Conservation (phyloP, 768 basidiomycete genomes). For the Phylloporus arenicola region DNA sequence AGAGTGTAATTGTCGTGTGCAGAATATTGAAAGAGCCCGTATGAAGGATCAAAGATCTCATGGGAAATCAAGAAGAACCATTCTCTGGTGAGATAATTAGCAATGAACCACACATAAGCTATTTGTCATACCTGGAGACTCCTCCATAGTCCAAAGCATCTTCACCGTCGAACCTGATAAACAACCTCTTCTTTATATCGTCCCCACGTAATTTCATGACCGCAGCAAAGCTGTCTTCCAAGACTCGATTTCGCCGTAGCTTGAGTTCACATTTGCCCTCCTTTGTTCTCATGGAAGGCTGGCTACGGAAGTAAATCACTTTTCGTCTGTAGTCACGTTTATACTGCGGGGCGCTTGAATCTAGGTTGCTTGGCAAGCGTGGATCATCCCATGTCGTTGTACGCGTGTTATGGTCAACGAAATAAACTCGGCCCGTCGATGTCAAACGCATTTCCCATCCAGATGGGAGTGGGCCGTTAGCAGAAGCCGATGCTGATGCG, state of each 20-base stretch:
- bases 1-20: constrained; percentile 77
- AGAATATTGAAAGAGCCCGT: constrained; percentile 79
- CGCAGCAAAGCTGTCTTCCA: constrained; percentile 83
- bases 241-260: constrained; percentile 69
- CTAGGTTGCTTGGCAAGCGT: constrained; percentile 72
- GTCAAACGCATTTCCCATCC: constrained; percentile 97
- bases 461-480: constrained; percentile 74
- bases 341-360: constrained; percentile 90
- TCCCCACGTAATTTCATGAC: constrained; percentile 76
- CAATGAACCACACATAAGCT: not conserved
- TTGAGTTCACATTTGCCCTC: constrained; percentile 86
- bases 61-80: constrained; percentile 86
- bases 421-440: constrained; percentile 79
- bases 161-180: constrained; percentile 75
- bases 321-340: constrained; percentile 91
- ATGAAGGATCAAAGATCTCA: constrained; percentile 77
- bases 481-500: constrained; percentile 37
- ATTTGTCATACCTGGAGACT: constrained; percentile 52
- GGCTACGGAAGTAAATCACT: constrained; percentile 87
- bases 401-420: constrained; percentile 86
- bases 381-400: constrained; percentile 95
- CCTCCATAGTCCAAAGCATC: constrained; percentile 78
- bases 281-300: constrained; percentile 74
- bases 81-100: constrained; percentile 43
- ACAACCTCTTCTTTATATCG: constrained; percentile 63